phyloP scores from a whole-genome alignment of 1,139 yeast species.

The Hanseniaspora gamundiae region DNA sequence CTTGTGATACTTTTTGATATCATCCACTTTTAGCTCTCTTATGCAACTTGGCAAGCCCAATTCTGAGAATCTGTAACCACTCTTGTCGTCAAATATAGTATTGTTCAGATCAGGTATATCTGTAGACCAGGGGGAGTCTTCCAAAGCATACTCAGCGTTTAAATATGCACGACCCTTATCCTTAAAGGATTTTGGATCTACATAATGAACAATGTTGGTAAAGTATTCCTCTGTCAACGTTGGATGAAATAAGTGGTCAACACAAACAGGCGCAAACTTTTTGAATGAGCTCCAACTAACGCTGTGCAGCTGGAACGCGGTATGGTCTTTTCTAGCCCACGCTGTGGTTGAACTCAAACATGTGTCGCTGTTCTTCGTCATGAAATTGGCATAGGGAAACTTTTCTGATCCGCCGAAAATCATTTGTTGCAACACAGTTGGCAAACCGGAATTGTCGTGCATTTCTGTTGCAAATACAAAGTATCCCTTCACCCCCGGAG shows the following conservation, averaged over 20 bases:
- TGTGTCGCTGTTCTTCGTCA: conserved; percentile 66
- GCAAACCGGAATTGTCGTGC: conserved; percentile 65
- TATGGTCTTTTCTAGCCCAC: conserved; percentile 76
- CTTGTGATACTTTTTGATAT: conserved; percentile 59
- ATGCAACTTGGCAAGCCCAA: conserved; percentile 70
- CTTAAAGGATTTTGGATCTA: conserved; percentile 61
- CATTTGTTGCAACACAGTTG: conserved; percentile 81
- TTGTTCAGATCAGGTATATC: no score
- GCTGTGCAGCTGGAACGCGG: conserved; percentile 70
- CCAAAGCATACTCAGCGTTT: conserved; percentile 52
- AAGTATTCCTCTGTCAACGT: conserved; percentile 75
- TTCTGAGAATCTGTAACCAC: conserved; percentile 75
- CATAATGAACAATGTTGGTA: conserved; percentile 76
- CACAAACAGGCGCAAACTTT: conserved; percentile 60
- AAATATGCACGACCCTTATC: conserved; percentile 85
- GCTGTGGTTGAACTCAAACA: conserved; percentile 75
- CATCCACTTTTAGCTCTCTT: conserved; percentile 50
- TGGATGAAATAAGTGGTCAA: conserved; percentile 70
- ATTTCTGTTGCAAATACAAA: conserved; percentile 88
- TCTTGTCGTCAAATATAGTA: conserved; percentile 37
- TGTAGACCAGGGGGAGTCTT: no score
- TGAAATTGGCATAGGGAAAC: conserved; percentile 72
- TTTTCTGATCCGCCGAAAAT: conserved; percentile 77
- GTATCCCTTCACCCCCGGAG: conserved; percentile 75
- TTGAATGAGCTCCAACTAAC: conserved; percentile 91